These are phyloP conservation scores for Linanthus parryae DNA, from an alignment of 148 eudicot genomes.

Conservation along the genomic window DNA sequence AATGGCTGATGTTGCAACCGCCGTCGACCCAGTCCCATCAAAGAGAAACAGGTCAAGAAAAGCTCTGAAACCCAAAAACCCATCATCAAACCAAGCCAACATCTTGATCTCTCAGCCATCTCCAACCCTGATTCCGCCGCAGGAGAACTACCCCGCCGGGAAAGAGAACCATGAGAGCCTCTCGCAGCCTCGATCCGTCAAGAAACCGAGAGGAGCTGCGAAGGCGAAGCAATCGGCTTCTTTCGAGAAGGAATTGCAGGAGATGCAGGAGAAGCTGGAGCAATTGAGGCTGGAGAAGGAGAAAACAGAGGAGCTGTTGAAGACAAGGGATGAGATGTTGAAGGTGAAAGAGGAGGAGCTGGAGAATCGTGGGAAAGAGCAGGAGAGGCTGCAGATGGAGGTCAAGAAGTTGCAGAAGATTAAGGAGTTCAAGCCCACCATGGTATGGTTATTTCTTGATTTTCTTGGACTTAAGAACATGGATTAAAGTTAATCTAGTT, in stretches of 20 bases:
- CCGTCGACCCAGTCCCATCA: slow-evolving; percentile 20
- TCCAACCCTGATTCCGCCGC: too few species aligned
- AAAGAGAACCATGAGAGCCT: slow-evolving; percentile 65
- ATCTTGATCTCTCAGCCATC: too few species aligned
- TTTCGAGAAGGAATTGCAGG: slow-evolving; percentile 65
- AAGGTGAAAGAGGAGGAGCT: slow-evolving; percentile 64
- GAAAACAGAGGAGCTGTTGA: slow-evolving; percentile 67
- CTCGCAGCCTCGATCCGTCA: slow-evolving; percentile 31
- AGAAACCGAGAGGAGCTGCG: slow-evolving; percentile 43
- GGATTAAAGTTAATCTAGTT: too few species aligned
- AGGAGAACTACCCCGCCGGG: slow-evolving; percentile 16
- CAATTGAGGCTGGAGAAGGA: slow-evolving; percentile 75
- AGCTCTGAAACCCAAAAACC: slow-evolving; percentile 54
- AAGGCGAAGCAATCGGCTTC: slow-evolving; percentile 22
- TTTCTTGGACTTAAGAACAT: not conserved
- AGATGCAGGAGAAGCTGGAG: slow-evolving; percentile 79
- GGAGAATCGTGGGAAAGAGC: slow-evolving; percentile 33
- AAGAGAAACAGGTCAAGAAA: slow-evolving; percentile 54
- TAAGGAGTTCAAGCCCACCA: slow-evolving; percentile 82
- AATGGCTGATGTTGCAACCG: slow-evolving; percentile 39
- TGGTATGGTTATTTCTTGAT: slow-evolving; percentile 36
- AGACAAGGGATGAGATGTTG: slow-evolving; percentile 62
- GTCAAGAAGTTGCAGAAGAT: slow-evolving; percentile 81
- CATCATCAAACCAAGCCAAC: too few species aligned
- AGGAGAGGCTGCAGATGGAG: slow-evolving; percentile 59